phyloP scores from a whole-genome alignment of 1,284 basidiomycete species.

The Cryptococcus amylolentus region DNA sequence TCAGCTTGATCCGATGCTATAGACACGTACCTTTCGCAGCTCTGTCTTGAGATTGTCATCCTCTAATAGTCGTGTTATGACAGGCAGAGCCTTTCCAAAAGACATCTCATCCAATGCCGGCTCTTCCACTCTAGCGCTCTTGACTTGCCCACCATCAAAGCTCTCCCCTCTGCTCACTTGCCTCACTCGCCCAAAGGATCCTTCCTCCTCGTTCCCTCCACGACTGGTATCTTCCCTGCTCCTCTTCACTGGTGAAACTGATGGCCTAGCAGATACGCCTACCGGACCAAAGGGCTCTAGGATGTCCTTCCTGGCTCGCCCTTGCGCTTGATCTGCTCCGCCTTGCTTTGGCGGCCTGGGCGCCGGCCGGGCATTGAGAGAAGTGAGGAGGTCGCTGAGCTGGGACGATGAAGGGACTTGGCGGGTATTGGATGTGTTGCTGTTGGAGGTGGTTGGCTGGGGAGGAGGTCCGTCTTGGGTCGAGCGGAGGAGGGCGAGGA shows the following conservation, averaged over 20 bases:
- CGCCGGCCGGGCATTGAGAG: conserved; percentile 16
- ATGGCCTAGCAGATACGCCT: conserved; percentile 8
- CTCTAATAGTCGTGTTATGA: conserved; percentile 30
- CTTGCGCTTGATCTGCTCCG: background rate
- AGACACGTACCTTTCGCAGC: conserved; percentile 32
- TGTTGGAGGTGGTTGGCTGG: background rate
- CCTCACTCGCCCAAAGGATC: background rate
- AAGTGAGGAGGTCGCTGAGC: conserved; percentile 31
- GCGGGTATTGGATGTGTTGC: conserved; percentile 1
- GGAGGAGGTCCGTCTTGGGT: conserved; percentile 25
- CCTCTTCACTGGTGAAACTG: conserved; percentile 1
- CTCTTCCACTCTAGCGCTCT: conserved; percentile 10
- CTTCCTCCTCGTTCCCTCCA: background rate
- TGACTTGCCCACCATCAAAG: background rate
- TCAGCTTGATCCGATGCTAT: conserved; percentile 1
- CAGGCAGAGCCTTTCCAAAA: conserved; percentile 36
- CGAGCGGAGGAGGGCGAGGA: conserved; percentile 36
- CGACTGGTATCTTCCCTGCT: background rate
- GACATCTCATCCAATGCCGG: conserved; percentile 16
- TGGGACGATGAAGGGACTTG: conserved; percentile 25
- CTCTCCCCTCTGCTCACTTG: background rate
- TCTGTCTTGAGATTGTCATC: conserved; percentile 39
- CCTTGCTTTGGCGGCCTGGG: conserved; percentile 61
- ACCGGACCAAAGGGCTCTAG: conserved; percentile 43
- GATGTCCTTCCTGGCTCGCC: conserved; percentile 41